Base-by-base conservation (phyloP, 2,329 filamentous ascomycete genomes). In the Aspergillus felis region DNA sequence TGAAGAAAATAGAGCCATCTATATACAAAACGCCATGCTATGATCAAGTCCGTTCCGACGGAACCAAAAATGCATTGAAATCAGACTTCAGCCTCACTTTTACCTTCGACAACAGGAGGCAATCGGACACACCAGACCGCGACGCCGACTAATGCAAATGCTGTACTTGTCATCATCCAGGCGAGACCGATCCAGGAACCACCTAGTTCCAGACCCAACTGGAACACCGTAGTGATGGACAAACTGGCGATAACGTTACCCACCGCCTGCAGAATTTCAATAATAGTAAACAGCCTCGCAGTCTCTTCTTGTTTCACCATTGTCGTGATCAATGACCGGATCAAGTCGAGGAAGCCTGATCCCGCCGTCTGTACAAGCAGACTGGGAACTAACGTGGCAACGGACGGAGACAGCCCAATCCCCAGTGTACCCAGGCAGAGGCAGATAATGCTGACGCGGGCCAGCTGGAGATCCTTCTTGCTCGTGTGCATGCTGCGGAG, bases 351-450 rank as follows among this genome's bases (percentile, higher is more conserved):
- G 55, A 80, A 81, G 1, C 80, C 80, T 0, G 78, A 77, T 7
- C 80, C 79, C 6, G 78, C 70, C 7, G 79, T 79, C 64, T 79
- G 80, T 10, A 81, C 56, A 12, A 81, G 68, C 47, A 82, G 66
- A 38, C 74, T 79, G 3, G 76, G 65, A 22, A 81, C 71, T 32
- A 82, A 66, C 5, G 76, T 64, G 7, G 70, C 66, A 8, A 80
- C 67, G 17, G 75, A 70, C 0, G 76, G 75, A 0, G 80, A 76
- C 14, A 81, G 65, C 6, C 77, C 79, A 51, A 82, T 79, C 27
- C 76, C 70, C 7, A 81, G 62, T 2, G 79, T 79, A 2, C 79
- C 75, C 0, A 81, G 12, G 0, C 73, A 71, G 7, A 79, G 76
- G 35, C 78, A 67, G 4, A 78, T 50, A 44, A 82, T 74, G 51